Evolutionary conservation across 768 basidiomycete species (phyloP).

Genomic region (Rhodotorula diobovata): DNA sequence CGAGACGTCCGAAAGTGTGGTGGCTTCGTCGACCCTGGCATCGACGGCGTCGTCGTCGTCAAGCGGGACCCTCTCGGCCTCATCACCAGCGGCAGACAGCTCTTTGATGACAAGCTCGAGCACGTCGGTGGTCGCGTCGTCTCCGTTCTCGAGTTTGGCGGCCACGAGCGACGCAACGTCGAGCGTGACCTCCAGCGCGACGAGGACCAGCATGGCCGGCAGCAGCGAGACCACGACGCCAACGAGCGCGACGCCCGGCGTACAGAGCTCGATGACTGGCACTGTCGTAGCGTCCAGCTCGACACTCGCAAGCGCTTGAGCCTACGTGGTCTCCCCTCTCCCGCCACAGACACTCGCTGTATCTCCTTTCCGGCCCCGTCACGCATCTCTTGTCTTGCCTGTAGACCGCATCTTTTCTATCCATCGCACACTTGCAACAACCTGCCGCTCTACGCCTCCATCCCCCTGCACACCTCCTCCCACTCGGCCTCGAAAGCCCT

Average conservation of each 20-base stretch:
- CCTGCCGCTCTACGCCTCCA: slow-evolving; percentile 13
- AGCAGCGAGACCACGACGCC: not conserved
- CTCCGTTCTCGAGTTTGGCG: not conserved
- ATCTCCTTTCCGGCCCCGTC: no score
- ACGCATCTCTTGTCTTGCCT: not conserved
- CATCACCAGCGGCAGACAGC: no score
- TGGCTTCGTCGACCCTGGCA: not conserved
- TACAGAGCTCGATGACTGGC: no score
- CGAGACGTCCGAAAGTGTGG: not conserved
- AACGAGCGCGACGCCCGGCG: not conserved
- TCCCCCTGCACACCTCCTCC: slow-evolving; percentile 12
- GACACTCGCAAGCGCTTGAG: no score
- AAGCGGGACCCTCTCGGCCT: not conserved
- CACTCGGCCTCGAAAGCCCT: slow-evolving; percentile 20
- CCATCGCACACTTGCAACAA: not conserved
- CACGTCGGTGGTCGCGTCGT: not conserved
- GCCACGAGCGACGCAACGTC: not conserved
- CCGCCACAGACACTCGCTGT: no score
- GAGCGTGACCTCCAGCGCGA: not conserved
- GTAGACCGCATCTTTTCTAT: not conserved
- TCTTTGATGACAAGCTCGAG: not conserved
- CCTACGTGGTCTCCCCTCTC: no score
- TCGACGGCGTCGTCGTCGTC: not conserved
- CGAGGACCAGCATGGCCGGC: not conserved
- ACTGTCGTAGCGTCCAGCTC: no score